Base-by-base conservation (phyloP, 1,284 basidiomycete species). In the Agaricales sp. region DNA sequence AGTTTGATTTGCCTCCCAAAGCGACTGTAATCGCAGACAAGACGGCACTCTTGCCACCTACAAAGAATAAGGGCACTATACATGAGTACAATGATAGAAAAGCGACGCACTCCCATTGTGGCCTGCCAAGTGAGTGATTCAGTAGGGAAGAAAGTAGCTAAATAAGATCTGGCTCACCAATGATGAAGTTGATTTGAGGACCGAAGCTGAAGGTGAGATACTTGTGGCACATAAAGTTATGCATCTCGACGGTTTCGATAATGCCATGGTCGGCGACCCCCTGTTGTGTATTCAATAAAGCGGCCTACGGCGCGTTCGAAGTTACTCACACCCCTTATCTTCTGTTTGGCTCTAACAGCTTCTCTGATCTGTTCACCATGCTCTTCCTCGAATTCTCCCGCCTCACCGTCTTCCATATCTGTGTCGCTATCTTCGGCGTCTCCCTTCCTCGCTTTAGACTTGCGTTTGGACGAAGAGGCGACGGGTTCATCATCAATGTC, bases 161-260 rank as follows among this genome's bases (percentile, higher is more conserved):
- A 30, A 47, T 26, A 46, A 37, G 41, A 22, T n/a, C 11, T 26
- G 8, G 78, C 73, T 63, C 68, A 75, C 96, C 96, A 51, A 97
- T 95, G 55, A 99, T 87, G 61, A 99, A 98, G 68, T 99, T 98
- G 62, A 98, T 87, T 63, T 92, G 90, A 2, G 86, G 83, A 0
- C 87, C 91, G 56, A 96, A 91, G 3, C 75, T 72, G 63, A 96
- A 87, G 0, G 74, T 80, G 45, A 94, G 75, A 63, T 78, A 82
- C 60, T 81, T 76, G 68, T 99, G 96, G 63, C 93, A 97, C 94
- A 99, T 97, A 67, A 99, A 99, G 63, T 97, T 87, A 61, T 82
- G 74, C 74, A 96, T 80, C 59, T 90, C 84, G 47, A 99, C 78
- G 20, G 73, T 74, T 58, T 92, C 87, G 55, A 98, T 88, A 53